A percentile compares a stretch with the other conserved stretches of the same genome.
Evolutionary conservation across 495 filamentous ascomycete species (phyloP).

Genomic region (Pyrenula massariospora): DNA sequence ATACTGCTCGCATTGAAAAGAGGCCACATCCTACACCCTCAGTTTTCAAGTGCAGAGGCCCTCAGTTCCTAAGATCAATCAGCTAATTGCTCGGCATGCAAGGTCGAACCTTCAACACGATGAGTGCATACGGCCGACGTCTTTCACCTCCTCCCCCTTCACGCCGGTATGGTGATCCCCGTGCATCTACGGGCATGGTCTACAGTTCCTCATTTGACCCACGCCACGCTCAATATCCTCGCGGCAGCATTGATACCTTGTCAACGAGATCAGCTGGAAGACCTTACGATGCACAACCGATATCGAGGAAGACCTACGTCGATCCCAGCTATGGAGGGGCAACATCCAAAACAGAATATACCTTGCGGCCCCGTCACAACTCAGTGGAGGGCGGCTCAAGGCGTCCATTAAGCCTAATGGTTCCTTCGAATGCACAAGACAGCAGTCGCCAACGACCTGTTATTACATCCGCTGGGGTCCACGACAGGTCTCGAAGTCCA

Average conservation of each 20-base stretch:
- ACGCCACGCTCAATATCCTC: neutral
- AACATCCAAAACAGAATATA: slow-evolving; percentile 31
- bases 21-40: no score
- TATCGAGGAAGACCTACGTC: slow-evolving; percentile 22
- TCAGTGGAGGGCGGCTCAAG: slow-evolving; percentile 18
- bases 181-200: neutral
- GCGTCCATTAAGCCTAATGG: slow-evolving; percentile 13
- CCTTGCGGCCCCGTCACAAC: slow-evolving; percentile 25
- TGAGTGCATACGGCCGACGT: neutral
- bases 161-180: neutral
- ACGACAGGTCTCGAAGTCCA: slow-evolving; percentile 20
- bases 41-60: no score
- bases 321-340: slow-evolving; percentile 17
- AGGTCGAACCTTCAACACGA: no score
- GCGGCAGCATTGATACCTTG: neutral
- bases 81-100: no score
- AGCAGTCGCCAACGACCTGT: slow-evolving; percentile 17
- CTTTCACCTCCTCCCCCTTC: neutral
- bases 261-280: neutral
- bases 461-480: slow-evolving; percentile 7
- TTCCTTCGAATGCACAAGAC: slow-evolving; percentile 14
- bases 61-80: no score
- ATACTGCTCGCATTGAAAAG: no score
- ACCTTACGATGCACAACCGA: slow-evolving; percentile 19
- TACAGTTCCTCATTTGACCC: neutral